Conservation (phyloP, 306 rosid species). For the Quercus wislizeni region DNA sequence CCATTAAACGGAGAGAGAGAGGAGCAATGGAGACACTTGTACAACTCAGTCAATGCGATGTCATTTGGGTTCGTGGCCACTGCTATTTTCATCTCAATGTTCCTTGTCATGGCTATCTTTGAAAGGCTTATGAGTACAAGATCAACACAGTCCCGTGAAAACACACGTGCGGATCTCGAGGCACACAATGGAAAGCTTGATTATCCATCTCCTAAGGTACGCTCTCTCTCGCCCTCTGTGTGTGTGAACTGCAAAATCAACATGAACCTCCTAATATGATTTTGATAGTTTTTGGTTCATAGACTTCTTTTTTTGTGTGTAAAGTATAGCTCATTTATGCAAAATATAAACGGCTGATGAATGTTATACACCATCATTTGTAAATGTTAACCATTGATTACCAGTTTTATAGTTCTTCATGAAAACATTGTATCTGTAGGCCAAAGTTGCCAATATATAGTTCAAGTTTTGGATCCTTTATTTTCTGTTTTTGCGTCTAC, state of each 20-base stretch:
- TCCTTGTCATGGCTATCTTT: conserved; percentile 69
- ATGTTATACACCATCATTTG: too few relatives aligned
- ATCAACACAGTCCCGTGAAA: conserved; percentile 30
- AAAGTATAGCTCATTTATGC: background rate
- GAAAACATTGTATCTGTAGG: too few relatives aligned
- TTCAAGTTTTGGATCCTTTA: too few relatives aligned
- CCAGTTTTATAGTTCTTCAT: too few relatives aligned
- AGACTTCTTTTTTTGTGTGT: background rate
- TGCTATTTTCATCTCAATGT: conserved; percentile 72
- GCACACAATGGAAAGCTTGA: conserved; percentile 39
- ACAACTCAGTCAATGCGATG: conserved; percentile 55
- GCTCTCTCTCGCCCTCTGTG: conserved; percentile 3
- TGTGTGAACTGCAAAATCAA: too few relatives aligned
- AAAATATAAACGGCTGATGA: too few relatives aligned
- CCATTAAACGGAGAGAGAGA: conserved; percentile 46
- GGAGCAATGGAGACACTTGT: conserved; percentile 51
- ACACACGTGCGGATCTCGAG: conserved; percentile 42
- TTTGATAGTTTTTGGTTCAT: background rate
- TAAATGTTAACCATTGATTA: too few relatives aligned
- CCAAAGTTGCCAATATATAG: too few relatives aligned
- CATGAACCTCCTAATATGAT: background rate
- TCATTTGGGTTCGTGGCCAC: conserved; percentile 76
- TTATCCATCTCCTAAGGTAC: conserved; percentile 49
- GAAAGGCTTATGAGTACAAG: conserved; percentile 65
- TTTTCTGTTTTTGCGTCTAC: too few relatives aligned